Conservation (phyloP, 192 early-diverging fungal genomes). For the Backusella psychrophila region DNA sequence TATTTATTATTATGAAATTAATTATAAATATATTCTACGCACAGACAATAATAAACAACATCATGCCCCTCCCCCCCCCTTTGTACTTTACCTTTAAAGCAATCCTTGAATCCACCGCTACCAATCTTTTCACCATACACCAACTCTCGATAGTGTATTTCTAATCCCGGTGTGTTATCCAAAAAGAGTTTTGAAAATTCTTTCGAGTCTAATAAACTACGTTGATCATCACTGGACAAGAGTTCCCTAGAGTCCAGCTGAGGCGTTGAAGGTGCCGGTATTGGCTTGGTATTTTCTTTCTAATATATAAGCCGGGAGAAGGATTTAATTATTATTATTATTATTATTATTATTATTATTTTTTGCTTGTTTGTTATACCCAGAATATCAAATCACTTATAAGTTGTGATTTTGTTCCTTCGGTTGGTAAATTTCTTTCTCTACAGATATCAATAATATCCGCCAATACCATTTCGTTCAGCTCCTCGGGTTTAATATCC, state of each 20-base stretch:
- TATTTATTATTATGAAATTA: background rate
- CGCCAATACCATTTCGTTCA: conserved; percentile 63
- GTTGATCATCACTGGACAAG: conserved; percentile 24
- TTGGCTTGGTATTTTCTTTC: conserved; percentile 64
- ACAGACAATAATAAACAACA: background rate
- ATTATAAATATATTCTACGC: conserved; percentile 17
- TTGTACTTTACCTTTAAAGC: conserved; percentile 62
- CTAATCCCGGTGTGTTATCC: conserved; percentile 44
- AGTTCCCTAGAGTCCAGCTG: conserved; percentile 46
- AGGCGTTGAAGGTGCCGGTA: conserved; percentile 67
- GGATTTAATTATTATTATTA: too few relatives aligned
- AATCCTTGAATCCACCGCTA: conserved; percentile 78
- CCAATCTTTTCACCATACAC: conserved; percentile 65
- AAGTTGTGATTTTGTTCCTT: conserved; percentile 61
- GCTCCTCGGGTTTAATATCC: conserved; percentile 52
- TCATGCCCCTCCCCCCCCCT: too few relatives aligned
- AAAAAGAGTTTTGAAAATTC: conserved; percentile 46
- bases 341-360: too few relatives aligned
- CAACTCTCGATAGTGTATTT: conserved; percentile 61
- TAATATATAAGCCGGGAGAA: conserved; percentile 4
- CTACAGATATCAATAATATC: conserved; percentile 72
- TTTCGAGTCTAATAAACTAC: conserved; percentile 31
- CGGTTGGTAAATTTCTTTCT: conserved; percentile 66
- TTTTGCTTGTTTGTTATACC: conserved; percentile 40
- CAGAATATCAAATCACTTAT: conserved; percentile 61